These are phyloP conservation scores for Eucalyptus cloeziana DNA, from an alignment of 345 rosid species.

Conservation along the genomic window DNA sequence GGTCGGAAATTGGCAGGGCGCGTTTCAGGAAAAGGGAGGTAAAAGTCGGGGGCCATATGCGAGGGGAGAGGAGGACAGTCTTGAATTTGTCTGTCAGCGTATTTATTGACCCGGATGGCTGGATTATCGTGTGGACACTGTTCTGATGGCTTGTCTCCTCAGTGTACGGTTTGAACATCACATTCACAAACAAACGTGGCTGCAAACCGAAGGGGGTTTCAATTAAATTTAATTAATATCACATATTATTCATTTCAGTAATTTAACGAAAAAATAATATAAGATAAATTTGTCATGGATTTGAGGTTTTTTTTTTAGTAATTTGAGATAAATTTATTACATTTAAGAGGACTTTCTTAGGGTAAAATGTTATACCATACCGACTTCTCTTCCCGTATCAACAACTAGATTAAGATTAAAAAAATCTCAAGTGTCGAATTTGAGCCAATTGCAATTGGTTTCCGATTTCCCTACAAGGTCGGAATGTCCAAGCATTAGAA, in stretches of 20 bases:
- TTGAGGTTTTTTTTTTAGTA: too few species aligned
- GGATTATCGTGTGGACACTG: background rate
- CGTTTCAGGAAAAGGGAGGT: background rate
- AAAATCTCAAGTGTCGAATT: background rate
- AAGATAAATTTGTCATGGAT: rapidly evolving
- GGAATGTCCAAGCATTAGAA: too few species aligned
- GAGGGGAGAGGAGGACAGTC: background rate
- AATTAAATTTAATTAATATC: too few species aligned
- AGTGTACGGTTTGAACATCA: background rate
- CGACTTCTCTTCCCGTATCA: background rate
- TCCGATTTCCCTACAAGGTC: background rate
- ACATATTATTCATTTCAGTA: too few species aligned
- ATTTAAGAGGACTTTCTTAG: background rate
- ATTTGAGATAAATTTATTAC: background rate
- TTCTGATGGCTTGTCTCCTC: background rate
- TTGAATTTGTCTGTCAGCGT: background rate
- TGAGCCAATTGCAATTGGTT: background rate
- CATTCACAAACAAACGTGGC: background rate
- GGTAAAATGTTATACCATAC: background rate
- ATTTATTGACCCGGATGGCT: background rate
- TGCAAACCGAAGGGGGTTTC: background rate
- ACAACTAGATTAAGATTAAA: background rate
- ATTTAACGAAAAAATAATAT: too few species aligned
- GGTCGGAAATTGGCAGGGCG: background rate
- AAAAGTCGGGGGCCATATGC: background rate